Evolutionary conservation across 2,329 filamentous ascomycete genomes (phyloP).

Genomic region (Claviceps sp.): DNA sequence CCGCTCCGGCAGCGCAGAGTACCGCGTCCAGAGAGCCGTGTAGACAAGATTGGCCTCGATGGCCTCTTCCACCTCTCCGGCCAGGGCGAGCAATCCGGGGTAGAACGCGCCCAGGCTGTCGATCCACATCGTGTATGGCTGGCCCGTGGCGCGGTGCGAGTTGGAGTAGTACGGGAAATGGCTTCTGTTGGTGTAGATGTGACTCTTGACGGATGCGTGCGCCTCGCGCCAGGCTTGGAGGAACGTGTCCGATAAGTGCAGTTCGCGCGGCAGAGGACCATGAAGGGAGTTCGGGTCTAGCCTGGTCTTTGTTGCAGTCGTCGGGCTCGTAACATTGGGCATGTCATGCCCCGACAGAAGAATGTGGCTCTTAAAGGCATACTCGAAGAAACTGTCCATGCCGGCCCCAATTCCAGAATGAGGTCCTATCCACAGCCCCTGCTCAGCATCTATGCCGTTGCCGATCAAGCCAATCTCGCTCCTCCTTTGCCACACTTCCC

Average conservation of each 20-base stretch:
- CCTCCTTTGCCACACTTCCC: conserved; percentile 86
- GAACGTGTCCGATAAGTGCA: conserved; percentile 66
- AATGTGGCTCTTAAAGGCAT: conserved; percentile 88
- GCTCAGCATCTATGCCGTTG: conserved; percentile 83
- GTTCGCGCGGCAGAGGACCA: conserved; percentile 44
- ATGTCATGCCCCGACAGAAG: conserved; percentile 63
- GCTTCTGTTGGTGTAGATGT: conserved; percentile 65
- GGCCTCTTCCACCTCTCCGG: conserved; percentile 83
- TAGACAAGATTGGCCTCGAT: conserved; percentile 82
- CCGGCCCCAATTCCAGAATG: conserved; percentile 93
- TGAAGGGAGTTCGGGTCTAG: conserved; percentile 53
- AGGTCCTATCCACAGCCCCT: conserved; percentile 74
- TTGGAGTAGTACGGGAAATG: conserved; percentile 91
- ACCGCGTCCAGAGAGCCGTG: conserved; percentile 87
- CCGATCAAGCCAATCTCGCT: conserved; percentile 81
- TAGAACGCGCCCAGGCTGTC: conserved; percentile 95
- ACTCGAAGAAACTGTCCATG: conserved; percentile 97
- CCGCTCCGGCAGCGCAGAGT: conserved; percentile 83
- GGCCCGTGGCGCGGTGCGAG: conserved; percentile 76
- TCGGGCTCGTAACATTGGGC: conserved; percentile 31
- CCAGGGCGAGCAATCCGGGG: conserved; percentile 72
- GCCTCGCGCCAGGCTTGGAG: conserved; percentile 73
- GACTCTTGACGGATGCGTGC: conserved; percentile 75
- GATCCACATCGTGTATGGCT: conserved; percentile 83
- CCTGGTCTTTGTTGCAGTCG: conserved; percentile 30